Base-by-base conservation (phyloP, 2,329 filamentous ascomycete genomes). In the Pestalotiopsis sp. region DNA sequence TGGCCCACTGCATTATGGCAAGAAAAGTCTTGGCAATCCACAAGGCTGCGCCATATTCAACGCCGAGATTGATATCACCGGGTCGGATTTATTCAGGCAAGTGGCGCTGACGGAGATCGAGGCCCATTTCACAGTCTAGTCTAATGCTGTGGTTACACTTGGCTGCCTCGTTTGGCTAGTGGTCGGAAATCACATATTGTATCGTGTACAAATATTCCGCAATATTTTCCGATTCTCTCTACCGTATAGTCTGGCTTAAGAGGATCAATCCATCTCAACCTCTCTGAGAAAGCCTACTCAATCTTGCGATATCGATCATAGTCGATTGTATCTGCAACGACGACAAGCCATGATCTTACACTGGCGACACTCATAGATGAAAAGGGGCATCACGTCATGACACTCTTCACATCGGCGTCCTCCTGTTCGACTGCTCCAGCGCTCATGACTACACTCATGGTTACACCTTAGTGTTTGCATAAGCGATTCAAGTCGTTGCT, bases 291-390 rank as follows among this genome's bases (percentile, higher is more conserved):
- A 9, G 4, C 9, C n/a, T 17, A 23, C n/a, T 9, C n/a, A 23
- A 17, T 20, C 41, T 17, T 4, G 17, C 17, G 5, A 13, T 9
- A 23, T 7, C 17, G 63, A 68, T 71, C 65, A 82, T 20, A 84
- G 74, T 23, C 84, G 80, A 69, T 88, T 84, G 58, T 71, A 80
- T 38, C 81, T 74, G 68, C 86, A 89, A 3, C 80, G 74, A n/a
- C 80, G 77, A 67, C 86, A 89, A 25, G 80, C 83, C 73, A 79
- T 75, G 3, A 85, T 74, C 4, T 75, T 74, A 68, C 86, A 89
- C 63, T 81, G 77, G 0, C 56, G 62, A 69, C 87, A 87, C 68
- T 86, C 81, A 36, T 80, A 84, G 13, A 88, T 85, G 70, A 78
- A 89, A 0, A 70, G 0, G 0, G 74, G 78, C 59, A 87, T 74